These are phyloP conservation scores for Pascua guehoae DNA, from an alignment of 1,284 basidiomycete genomes.

Conservation along the genomic window DNA sequence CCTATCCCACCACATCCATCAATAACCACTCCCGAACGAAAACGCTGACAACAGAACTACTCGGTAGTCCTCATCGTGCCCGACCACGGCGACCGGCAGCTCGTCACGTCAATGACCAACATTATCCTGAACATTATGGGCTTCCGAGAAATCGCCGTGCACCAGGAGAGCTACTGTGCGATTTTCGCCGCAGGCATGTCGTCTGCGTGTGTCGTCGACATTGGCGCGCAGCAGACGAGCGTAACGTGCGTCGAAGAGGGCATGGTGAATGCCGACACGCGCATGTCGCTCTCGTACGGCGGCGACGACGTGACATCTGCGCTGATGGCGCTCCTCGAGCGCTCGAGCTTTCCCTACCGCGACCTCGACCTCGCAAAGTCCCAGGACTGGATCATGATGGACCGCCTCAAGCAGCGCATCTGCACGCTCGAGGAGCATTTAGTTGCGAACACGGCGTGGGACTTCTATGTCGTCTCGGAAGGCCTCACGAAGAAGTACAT, in stretches of 20 bases:
- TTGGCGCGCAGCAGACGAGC: constrained; percentile 79
- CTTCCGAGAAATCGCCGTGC: constrained; percentile 84
- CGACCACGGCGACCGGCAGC: constrained; percentile 81
- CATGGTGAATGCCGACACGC: constrained; percentile 79
- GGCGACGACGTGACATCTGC: constrained; percentile 92
- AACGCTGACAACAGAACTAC: constrained; percentile 56
- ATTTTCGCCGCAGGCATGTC: constrained; percentile 94
- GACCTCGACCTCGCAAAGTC: constrained; percentile 69
- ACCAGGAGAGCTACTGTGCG: constrained; percentile 91
- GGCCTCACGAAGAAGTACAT: constrained; percentile 81
- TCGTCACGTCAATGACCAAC: constrained; percentile 74
- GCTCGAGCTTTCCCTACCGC: constrained; percentile 83
- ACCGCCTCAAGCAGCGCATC: constrained; percentile 76
- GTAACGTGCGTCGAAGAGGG: constrained; percentile 97
- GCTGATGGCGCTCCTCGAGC: constrained; percentile 71
- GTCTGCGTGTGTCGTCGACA: constrained; percentile 90
- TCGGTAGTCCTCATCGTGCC: constrained; percentile 88
- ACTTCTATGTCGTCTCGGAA: constrained; percentile 79
- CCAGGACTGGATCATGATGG: constrained; percentile 84
- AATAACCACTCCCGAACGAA: constrained; percentile 36
- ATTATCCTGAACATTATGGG: constrained; percentile 77
- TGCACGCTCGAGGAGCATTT: constrained; percentile 84
- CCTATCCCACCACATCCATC: too few species aligned
- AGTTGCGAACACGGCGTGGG: constrained; percentile 81
- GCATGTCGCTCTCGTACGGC: constrained; percentile 80